Base-by-base conservation (phyloP, 1,284 basidiomycete species). In the Cutaneotrichosporon daszewskae region DNA sequence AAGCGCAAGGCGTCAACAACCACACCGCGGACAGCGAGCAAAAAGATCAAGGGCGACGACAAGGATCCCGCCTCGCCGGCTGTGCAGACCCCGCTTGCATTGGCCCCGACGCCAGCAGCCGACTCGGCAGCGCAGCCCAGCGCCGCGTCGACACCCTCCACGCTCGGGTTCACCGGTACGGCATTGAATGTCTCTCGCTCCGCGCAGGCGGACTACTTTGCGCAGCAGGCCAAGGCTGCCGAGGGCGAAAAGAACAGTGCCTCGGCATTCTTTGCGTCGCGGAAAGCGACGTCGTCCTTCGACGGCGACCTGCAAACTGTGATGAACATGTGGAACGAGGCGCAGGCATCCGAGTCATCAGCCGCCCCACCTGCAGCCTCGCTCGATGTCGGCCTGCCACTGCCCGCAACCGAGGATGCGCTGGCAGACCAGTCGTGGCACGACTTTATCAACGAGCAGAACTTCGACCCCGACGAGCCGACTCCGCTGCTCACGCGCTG, bases 391-490 rank as follows among this genome's bases (percentile, higher is more conserved):
- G 20, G 13, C 19, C 28, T 16, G 13, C 28, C 14, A 11, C 13
- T n/a, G 13, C 28, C 14, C 7, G 9, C 28, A 11, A 44, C 47
- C 8, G 50, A 52, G 32, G 50, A 52, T 37, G 50, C 50, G 22
- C 34, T 52, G 12, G 50, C 50, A 13, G 50, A 52, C 32, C 50
- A 52, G 43, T 48, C 46, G n/a, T 52, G 50, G 50, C 50, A 52
- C 47, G 50, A 52, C 34, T 52, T 48, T 37, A 52, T 52, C 37
- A 52, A 52, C 43, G 50, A 52, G 34, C 47, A 52, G 40, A 52
- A 45, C 46, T 52, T 52, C 48, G 50, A 52, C 26, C 45, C 43
- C 22, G 50, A 52, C 40, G 50, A 52, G 43, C 46, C 46, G 34
- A 52, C 50, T n/a, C 50, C 50, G 33, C 26, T 52, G 37, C 40